Conservation (phyloP, 805 yeast species). For the Ogataea philodendri region DNA sequence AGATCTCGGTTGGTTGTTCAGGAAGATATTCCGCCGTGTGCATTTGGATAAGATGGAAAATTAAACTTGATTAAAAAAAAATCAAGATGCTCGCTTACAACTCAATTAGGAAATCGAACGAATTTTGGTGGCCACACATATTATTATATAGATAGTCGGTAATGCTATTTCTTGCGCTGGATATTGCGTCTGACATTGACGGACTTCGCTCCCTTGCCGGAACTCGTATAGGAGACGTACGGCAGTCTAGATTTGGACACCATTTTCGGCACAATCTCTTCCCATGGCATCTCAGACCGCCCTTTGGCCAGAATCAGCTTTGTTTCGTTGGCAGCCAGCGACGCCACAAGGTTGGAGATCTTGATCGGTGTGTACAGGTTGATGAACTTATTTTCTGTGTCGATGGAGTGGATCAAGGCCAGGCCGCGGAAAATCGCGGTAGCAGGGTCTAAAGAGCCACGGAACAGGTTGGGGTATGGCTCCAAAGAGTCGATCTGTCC, state of each 20-base stretch:
- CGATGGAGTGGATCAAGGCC: conserved; percentile 66
- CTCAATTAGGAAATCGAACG: conserved; percentile 1
- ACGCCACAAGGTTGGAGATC: conserved; percentile 11
- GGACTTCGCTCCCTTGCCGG: conserved; percentile 46
- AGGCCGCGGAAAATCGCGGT: conserved; percentile 44
- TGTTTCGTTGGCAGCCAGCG: conserved; percentile 24
- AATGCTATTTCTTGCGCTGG: conserved; percentile 29
- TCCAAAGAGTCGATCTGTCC: background rate
- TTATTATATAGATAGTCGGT: too few relatives aligned
- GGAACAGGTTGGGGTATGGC: conserved; percentile 29
- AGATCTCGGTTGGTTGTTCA: conserved; percentile 54
- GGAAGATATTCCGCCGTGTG: conserved; percentile 61
- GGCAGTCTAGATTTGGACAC: conserved; percentile 29
- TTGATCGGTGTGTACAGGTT: conserved; percentile 56
- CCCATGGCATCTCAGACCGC: conserved; percentile 61
- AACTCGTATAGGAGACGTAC: conserved; percentile 39
- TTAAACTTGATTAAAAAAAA: conserved; percentile 1
- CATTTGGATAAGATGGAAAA: conserved; percentile 4
- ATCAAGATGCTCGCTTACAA: conserved; percentile 1
- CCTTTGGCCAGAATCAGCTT: conserved; percentile 53
- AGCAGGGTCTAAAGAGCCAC: conserved; percentile 17
- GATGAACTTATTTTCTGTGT: conserved; percentile 37
- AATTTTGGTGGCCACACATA: background rate
- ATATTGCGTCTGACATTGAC: conserved; percentile 50
- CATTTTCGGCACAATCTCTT: conserved; percentile 34